Percentiles rank a stretch among this genome's conserved stretches.
phyloP scores from a whole-genome alignment of 1,284 basidiomycete species.

The Cutaneotrichosporon arboriforme region DNA sequence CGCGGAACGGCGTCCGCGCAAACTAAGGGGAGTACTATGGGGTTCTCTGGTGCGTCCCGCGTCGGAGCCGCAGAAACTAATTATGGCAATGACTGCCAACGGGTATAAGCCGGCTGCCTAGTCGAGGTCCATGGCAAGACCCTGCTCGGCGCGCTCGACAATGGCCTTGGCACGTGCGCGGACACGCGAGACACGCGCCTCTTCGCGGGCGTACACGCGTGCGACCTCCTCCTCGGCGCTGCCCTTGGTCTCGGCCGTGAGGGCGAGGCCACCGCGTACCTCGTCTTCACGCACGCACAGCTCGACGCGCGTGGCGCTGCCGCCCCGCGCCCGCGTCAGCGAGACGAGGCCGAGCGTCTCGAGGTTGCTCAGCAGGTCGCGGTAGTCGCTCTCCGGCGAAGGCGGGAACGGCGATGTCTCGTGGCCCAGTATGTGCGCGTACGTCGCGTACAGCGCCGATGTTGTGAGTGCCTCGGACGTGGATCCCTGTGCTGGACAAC shows the following conservation, averaged over 20 bases:
- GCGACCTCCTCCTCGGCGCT: constrained; percentile 35
- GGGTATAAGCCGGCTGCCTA: too few species aligned
- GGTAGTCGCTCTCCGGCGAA: constrained; percentile 44
- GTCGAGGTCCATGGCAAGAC: constrained; percentile 3
- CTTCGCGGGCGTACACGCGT: constrained; percentile 32
- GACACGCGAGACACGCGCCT: constrained; percentile 17
- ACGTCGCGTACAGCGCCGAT: constrained; percentile 39
- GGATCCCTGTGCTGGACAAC: constrained; percentile 23
- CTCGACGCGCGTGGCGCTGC: constrained; percentile 23
- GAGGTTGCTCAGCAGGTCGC: constrained; percentile 45
- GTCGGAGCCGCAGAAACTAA: too few species aligned
- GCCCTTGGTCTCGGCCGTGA: constrained; percentile 17
- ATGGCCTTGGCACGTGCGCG: constrained; percentile 9
- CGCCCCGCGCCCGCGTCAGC: constrained; percentile 10
- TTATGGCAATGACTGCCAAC: neutral
- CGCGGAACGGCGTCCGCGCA: neutral
- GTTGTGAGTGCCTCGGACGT: constrained; percentile 15
- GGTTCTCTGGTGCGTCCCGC: too few species aligned
- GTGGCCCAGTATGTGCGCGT: constrained; percentile 38
- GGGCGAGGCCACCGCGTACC: constrained; percentile 29
- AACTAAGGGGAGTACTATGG: too few species aligned
- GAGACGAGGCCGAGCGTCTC: constrained; percentile 43
- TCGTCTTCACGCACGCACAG: constrained; percentile 39
- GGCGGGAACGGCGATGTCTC: constrained; percentile 38
- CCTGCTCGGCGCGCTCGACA: constrained; percentile 12